These are phyloP conservation scores for Diplosphaera chodatii DNA, from an alignment of 139 green algal species.

Conservation along the genomic window DNA sequence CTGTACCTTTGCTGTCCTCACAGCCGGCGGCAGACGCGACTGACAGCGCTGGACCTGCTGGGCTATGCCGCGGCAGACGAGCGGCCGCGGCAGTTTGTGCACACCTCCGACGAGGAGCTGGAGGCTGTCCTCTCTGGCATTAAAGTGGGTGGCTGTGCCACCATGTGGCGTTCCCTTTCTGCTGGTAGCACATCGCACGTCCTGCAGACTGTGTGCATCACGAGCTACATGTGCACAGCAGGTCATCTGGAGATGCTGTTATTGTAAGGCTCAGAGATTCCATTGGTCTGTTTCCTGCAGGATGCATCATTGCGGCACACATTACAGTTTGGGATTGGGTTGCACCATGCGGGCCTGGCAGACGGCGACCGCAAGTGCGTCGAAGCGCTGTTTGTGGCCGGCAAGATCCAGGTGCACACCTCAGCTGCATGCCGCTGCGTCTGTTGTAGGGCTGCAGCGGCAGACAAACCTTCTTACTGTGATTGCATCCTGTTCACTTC, in stretches of 20 bases:
- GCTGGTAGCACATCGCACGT: constrained; percentile 7
- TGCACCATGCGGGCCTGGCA: constrained; percentile 92
- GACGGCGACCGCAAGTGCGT: constrained; percentile 76
- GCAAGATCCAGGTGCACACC: constrained; percentile 82
- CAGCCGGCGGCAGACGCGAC: constrained; percentile 79
- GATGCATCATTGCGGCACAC: constrained; percentile 65
- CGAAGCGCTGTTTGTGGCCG: constrained; percentile 80
- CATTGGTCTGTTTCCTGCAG: constrained; percentile 5
- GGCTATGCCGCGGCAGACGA: constrained; percentile 87
- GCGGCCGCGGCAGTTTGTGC: constrained; percentile 69
- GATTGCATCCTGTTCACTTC: too few relatives aligned
- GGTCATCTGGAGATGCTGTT: too few relatives aligned
- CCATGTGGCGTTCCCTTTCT: too few relatives aligned
- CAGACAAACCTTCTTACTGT: not conserved
- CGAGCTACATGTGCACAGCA: too few relatives aligned
- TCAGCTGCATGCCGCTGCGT: too few relatives aligned
- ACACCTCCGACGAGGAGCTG: constrained; percentile 55
- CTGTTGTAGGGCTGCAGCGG: too few relatives aligned
- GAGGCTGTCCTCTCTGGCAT: constrained; percentile 36
- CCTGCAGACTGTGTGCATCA: constrained; percentile 9
- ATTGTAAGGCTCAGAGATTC: not conserved
- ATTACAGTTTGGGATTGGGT: constrained; percentile 91
- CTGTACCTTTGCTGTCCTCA: constrained; percentile 60
- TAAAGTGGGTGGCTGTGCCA: constrained; percentile 17
- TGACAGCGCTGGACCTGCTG: constrained; percentile 96